Evolutionary conservation across 805 yeast species (phyloP).

Genomic region (Schwanniomyces sp.): DNA sequence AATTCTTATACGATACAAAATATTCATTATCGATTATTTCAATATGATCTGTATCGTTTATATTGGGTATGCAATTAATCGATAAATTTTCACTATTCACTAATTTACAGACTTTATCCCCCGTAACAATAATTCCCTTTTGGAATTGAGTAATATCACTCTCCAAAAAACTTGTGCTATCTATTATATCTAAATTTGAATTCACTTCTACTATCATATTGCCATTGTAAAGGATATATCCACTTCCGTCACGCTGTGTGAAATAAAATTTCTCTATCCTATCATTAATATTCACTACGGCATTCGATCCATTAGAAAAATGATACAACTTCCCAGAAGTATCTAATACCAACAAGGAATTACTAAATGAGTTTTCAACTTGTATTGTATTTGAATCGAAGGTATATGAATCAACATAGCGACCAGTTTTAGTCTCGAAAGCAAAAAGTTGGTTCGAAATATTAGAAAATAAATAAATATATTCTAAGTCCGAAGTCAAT

Average conservation of each 20-base stretch:
- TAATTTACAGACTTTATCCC: slow-evolving; percentile 6
- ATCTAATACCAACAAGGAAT: slow-evolving; percentile 12
- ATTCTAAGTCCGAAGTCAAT: slow-evolving; percentile 4
- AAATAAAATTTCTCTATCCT: slow-evolving; percentile 1
- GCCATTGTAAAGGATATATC: slow-evolving; percentile 10
- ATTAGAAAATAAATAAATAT: slow-evolving; percentile 14
- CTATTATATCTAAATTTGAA: slow-evolving; percentile 2
- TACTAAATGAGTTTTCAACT: slow-evolving; percentile 9
- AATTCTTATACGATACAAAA: neutral
- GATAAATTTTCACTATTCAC: neutral
- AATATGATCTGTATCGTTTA: neutral
- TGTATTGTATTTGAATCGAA: slow-evolving; percentile 8
- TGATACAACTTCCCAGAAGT: slow-evolving; percentile 10
- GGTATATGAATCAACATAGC: slow-evolving; percentile 6
- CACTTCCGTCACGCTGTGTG: slow-evolving; percentile 11
- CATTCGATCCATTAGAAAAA: slow-evolving; percentile 1
- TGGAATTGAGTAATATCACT: slow-evolving; percentile 8
- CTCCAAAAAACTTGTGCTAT: slow-evolving; percentile 8
- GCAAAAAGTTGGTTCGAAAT: slow-evolving; percentile 8
- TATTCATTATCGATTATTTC: neutral
- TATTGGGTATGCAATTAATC: neutral
- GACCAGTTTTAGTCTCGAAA: slow-evolving; percentile 12
- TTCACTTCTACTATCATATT: slow-evolving; percentile 7
- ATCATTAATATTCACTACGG: neutral
- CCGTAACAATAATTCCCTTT: slow-evolving; percentile 8